A percentile compares a stretch with the other conserved stretches of the same genome.
phyloP scores from a whole-genome alignment of 371 early-diverging fungal species.

The Actinomucor elegans region DNA sequence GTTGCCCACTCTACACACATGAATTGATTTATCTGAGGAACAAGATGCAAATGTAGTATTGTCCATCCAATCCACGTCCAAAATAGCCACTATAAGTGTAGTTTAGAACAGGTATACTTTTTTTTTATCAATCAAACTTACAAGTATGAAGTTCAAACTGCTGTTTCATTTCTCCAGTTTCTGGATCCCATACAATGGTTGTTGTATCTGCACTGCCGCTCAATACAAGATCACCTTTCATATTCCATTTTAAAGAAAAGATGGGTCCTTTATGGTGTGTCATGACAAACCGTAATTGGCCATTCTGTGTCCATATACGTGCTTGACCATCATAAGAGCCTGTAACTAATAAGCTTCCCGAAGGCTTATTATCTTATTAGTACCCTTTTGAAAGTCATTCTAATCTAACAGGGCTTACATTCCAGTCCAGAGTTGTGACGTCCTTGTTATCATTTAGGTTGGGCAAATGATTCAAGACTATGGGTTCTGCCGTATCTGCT shows the following conservation, averaged over 20 bases:
- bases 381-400: no score
- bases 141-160: slow-evolving; percentile 78
- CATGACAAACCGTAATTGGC: slow-evolving; percentile 68
- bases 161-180: slow-evolving; percentile 75
- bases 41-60: slow-evolving; percentile 90
- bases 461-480: slow-evolving; percentile 61
- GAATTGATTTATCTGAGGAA: slow-evolving; percentile 81
- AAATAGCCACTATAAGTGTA: slow-evolving; percentile 53
- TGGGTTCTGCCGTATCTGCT: slow-evolving; percentile 38
- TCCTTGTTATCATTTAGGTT: slow-evolving; percentile 54
- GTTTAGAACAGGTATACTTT: neutral
- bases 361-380: slow-evolving; percentile 51
- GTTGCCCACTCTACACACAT: slow-evolving; percentile 75
- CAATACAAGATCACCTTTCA: slow-evolving; percentile 72
- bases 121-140: slow-evolving; percentile 16
- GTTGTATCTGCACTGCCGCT: slow-evolving; percentile 84
- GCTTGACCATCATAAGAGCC: slow-evolving; percentile 91
- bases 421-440: slow-evolving; percentile 93
- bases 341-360: slow-evolving; percentile 83
- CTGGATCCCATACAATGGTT: slow-evolving; percentile 85
- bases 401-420: slow-evolving; percentile 60
- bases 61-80: slow-evolving; percentile 95
- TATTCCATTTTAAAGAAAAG: slow-evolving; percentile 88
- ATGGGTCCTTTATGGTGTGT: slow-evolving; percentile 81
- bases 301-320: slow-evolving; percentile 80